Evolutionary conservation across 768 basidiomycete species (phyloP), one percentile per base, ranked within the genome.

Genomic region (Russula foetens): DNA sequence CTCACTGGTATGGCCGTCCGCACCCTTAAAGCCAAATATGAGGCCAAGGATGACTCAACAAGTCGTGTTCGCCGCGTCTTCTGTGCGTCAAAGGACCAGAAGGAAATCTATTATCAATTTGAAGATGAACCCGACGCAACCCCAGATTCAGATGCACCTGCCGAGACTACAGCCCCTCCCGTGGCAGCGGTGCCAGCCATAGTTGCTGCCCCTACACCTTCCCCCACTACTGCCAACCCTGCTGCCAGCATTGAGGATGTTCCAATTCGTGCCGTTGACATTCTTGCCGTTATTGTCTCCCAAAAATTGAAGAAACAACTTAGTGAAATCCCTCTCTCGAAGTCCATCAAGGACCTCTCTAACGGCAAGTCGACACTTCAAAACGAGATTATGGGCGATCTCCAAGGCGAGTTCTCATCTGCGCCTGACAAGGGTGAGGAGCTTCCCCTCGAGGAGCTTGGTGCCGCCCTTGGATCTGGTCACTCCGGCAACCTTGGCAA

Each of bases 361-460:
- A 93, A 93, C 29, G 97, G 97, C 65, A 99, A 99, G 75, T 98
- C 96, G 19, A 99, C 97, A 0, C 79, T 99, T 60, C 97, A 98
- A 75, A 99, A 99, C 72, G 97, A 99, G 72, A 98, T 99, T 63
- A 77, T 99, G 46, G 97, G 97, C 49, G 97, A 98, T 70, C 80
- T 99, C 41, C 94, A 97, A 70, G 84, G 92, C 68, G 97, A 99
- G 72, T 99, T 99, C 72, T 69, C 85, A 4, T 90, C 92, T 8
- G 92, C 96, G 1, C 97, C 97, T 0, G 97, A 99, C 77, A 99
- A 98, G 77, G 94, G 91, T 11, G 97, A 99, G 72, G 97, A 99
- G 68, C 81, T 99, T 44, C 88, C 97, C 38, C 83, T 99, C 52
- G 94, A 98, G 67, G 97, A 99, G 71, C 85, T 99, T 11, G 97